Conservation (phyloP, 2,329 filamentous ascomycete species). For the Penicillium sp. region DNA sequence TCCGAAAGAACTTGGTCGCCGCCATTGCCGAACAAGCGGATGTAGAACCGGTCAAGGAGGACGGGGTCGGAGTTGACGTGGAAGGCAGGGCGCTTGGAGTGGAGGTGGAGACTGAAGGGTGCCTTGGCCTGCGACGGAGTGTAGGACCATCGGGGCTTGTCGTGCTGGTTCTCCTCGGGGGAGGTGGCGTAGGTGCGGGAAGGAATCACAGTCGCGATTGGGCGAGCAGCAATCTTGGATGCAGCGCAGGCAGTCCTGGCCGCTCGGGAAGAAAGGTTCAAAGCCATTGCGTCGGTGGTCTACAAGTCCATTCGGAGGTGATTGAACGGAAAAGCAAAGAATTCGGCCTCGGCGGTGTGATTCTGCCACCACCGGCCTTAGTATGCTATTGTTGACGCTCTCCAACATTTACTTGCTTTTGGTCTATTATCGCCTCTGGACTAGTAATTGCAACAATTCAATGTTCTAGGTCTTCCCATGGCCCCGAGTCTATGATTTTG, state of each 20-base stretch:
- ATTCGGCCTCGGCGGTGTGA: conserved; percentile 26
- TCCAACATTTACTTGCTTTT: background rate
- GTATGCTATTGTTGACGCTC: background rate
- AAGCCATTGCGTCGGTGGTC: conserved; percentile 46
- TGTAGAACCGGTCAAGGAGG: conserved; percentile 75
- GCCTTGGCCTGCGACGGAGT: conserved; percentile 72
- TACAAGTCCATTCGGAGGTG: conserved; percentile 19
- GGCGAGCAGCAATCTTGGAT: conserved; percentile 20
- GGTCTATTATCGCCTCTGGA: background rate
- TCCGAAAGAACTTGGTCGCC: conserved; percentile 77
- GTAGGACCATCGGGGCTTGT: conserved; percentile 67
- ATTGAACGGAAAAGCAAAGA: conserved; percentile 21
- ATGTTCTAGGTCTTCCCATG: background rate
- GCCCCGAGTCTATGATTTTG: background rate
- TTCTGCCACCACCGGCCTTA: conserved; percentile 17
- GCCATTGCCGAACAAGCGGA: conserved; percentile 69
- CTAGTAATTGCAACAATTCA: background rate
- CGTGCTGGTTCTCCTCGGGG: conserved; percentile 30
- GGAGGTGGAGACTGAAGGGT: conserved; percentile 52
- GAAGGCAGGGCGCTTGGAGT: conserved; percentile 49
- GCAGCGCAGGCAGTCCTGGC: conserved; percentile 37
- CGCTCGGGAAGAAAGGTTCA: conserved; percentile 47
- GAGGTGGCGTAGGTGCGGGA: conserved; percentile 29
- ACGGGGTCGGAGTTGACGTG: conserved; percentile 73
- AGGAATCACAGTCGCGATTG: conserved; percentile 14